A percentile compares a stretch with the other conserved stretches of the same genome.
These are phyloP conservation scores for Termitomyces titanicus DNA, from an alignment of 768 basidiomycete species.

Conservation along the genomic window DNA sequence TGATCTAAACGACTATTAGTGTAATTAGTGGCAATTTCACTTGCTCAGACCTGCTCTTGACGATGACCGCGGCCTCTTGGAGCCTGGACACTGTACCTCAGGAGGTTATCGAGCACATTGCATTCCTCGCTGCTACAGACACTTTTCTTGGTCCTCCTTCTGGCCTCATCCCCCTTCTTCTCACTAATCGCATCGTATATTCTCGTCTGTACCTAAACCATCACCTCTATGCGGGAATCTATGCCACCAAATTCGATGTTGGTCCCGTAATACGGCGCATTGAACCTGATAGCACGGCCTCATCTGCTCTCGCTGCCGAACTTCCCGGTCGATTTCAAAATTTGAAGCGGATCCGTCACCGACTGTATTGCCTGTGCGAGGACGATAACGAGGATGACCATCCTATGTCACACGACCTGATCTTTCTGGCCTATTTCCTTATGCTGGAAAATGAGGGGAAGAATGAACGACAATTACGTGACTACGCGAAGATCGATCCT, in stretches of 20 bases:
- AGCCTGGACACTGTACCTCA: conserved; percentile 56
- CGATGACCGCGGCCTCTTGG: conserved; percentile 19
- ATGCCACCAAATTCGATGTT: conserved; percentile 63
- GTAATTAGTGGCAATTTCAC: too few species aligned
- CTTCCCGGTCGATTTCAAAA: conserved; percentile 56
- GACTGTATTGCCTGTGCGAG: conserved; percentile 33
- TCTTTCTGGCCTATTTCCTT: conserved; percentile 73
- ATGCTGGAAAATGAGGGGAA: conserved; percentile 79
- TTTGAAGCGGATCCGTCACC: conserved; percentile 53
- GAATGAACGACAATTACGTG: conserved; percentile 67
- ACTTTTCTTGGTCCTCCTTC: conserved; percentile 58
- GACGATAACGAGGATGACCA: conserved; percentile 17
- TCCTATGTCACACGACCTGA: conserved; percentile 36
- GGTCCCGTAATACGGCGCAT: conserved; percentile 47
- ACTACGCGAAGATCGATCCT: conserved; percentile 55
- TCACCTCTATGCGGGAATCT: conserved; percentile 73
- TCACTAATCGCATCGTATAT: conserved; percentile 45
- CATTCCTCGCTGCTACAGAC: conserved; percentile 56
- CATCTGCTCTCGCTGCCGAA: conserved; percentile 54
- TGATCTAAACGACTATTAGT: conserved; percentile 6
- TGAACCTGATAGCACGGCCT: conserved; percentile 33
- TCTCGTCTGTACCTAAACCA: conserved; percentile 55
- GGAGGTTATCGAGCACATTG: conserved; percentile 79
- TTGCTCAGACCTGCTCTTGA: conserved; percentile 4
- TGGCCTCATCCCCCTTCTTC: conserved; percentile 52